These are phyloP conservation scores for Paraphaeosphaeria minitans DNA, from an alignment of 2,329 filamentous ascomycete genomes.

Conservation along the genomic window DNA sequence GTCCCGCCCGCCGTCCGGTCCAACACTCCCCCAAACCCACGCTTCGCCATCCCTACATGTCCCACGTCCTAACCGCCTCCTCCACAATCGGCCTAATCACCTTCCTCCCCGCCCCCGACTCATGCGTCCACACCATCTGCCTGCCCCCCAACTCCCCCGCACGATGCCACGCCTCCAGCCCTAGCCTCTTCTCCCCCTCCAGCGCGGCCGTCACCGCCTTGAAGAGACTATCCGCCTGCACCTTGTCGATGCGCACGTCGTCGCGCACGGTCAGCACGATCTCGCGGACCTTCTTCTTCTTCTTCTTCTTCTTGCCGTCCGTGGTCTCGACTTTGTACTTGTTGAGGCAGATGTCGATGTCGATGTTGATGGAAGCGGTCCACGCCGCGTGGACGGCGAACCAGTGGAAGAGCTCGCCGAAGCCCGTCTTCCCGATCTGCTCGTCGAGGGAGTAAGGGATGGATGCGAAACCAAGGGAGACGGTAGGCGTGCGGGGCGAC, in stretches of 20 bases:
- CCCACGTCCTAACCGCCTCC: slow-evolving; percentile 50
- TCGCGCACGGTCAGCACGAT: slow-evolving; percentile 53
- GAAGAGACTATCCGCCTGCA: slow-evolving; percentile 52
- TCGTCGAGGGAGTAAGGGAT: slow-evolving; percentile 55
- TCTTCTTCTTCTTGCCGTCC: slow-evolving; percentile 52
- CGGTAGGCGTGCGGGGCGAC: slow-evolving; percentile 53
- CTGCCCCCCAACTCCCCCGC: slow-evolving; percentile 48
- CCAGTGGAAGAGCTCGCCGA: slow-evolving; percentile 55
- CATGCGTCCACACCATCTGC: slow-evolving; percentile 56
- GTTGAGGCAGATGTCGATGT: slow-evolving; percentile 53
- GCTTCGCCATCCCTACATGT: slow-evolving; percentile 23
- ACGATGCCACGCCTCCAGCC: slow-evolving; percentile 52
- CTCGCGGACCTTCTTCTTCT: slow-evolving; percentile 55
- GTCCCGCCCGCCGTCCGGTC: too few relatives aligned
- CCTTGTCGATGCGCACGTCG: slow-evolving; percentile 52
- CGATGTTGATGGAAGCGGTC: slow-evolving; percentile 53
- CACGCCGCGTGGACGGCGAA: slow-evolving; percentile 56
- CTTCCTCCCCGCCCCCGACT: slow-evolving; percentile 50
- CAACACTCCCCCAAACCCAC: too few relatives aligned
- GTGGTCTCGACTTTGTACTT: slow-evolving; percentile 52
- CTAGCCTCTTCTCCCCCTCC: slow-evolving; percentile 46
- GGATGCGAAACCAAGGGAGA: slow-evolving; percentile 54
- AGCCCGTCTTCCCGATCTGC: slow-evolving; percentile 54
- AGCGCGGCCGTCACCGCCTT: slow-evolving; percentile 48
- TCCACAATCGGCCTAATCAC: slow-evolving; percentile 54